These are phyloP conservation scores for Leptographium lundbergii DNA, from an alignment of 2,329 filamentous ascomycete genomes.

Conservation along the genomic window DNA sequence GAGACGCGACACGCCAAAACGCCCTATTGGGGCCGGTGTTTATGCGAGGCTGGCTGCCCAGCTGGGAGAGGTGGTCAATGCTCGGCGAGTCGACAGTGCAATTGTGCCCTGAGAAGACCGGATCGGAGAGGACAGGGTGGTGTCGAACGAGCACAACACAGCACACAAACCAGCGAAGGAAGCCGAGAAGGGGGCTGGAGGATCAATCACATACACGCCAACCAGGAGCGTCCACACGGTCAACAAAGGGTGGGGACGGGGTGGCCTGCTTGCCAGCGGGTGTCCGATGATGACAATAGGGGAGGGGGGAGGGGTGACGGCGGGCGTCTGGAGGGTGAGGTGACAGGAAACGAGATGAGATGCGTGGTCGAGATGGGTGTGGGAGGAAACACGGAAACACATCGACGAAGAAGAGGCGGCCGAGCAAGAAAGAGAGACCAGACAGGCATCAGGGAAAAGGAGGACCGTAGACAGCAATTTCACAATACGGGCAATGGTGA, in stretches of 20 bases:
- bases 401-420: neutral
- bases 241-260: neutral
- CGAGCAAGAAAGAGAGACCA: neutral
- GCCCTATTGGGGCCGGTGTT: slow-evolving; percentile 7
- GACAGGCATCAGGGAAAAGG: neutral
- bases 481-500: slow-evolving; percentile 3
- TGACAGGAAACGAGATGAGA: neutral
- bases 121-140: neutral
- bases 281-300: neutral
- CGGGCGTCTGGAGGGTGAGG: neutral
- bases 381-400: neutral
- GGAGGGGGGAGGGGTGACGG: neutral
- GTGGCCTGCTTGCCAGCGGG: neutral
- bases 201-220: neutral
- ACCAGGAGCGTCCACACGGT: neutral
- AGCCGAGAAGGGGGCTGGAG: neutral
- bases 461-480: slow-evolving; percentile 2
- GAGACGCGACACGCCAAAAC: slow-evolving; percentile 10
- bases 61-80: slow-evolving; percentile 1
- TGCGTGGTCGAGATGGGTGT: neutral
- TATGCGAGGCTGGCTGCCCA: slow-evolving; percentile 10
- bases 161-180: neutral
- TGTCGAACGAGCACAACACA: neutral
- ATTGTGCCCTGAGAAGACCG: neutral
- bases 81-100: neutral